These are phyloP conservation scores for Pseudonectria foliicola DNA, from an alignment of 2,329 filamentous ascomycete species.

Conservation along the genomic window DNA sequence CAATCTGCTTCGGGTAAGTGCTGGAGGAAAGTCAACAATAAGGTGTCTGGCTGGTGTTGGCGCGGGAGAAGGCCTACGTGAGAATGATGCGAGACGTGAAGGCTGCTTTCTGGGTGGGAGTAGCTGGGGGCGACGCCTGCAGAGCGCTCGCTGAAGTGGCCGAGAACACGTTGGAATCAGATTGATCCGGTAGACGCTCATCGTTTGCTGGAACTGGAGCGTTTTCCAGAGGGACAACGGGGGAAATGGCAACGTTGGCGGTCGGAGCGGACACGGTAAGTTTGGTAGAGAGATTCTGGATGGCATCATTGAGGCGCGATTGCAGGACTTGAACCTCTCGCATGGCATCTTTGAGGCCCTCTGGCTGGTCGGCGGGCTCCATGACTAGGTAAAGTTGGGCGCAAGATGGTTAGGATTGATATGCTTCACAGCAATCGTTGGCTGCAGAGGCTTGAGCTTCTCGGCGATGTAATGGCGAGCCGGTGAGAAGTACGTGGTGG, in stretches of 20 bases:
- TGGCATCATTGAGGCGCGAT: slow-evolving; percentile 31
- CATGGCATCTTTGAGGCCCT: slow-evolving; percentile 23
- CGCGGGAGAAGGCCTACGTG: slow-evolving; percentile 34
- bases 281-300: slow-evolving; percentile 32
- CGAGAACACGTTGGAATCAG: slow-evolving; percentile 8
- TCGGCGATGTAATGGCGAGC: too few species aligned
- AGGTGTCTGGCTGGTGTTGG: slow-evolving; percentile 2
- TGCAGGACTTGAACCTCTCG: slow-evolving; percentile 37
- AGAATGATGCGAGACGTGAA: slow-evolving; percentile 50
- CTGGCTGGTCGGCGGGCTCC: slow-evolving; percentile 15
- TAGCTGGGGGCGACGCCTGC: slow-evolving; percentile 19
- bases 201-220: slow-evolving; percentile 6
- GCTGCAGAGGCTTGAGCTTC: too few species aligned
- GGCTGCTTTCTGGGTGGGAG: slow-evolving; percentile 33
- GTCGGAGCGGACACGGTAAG: slow-evolving; percentile 11
- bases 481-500: too few species aligned
- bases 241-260: slow-evolving; percentile 1
- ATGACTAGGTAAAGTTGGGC: slow-evolving; percentile 11
- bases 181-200: slow-evolving; percentile 1
- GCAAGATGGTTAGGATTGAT: too few species aligned
- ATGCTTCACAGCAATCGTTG: too few species aligned
- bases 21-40: slow-evolving; percentile 25
- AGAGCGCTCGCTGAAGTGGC: slow-evolving; percentile 10
- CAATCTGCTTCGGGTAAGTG: slow-evolving; percentile 89
- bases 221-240: slow-evolving; percentile 2